phyloP scores from a whole-genome alignment of 148 eudicot genomes.

The Euryodendron excelsum region DNA sequence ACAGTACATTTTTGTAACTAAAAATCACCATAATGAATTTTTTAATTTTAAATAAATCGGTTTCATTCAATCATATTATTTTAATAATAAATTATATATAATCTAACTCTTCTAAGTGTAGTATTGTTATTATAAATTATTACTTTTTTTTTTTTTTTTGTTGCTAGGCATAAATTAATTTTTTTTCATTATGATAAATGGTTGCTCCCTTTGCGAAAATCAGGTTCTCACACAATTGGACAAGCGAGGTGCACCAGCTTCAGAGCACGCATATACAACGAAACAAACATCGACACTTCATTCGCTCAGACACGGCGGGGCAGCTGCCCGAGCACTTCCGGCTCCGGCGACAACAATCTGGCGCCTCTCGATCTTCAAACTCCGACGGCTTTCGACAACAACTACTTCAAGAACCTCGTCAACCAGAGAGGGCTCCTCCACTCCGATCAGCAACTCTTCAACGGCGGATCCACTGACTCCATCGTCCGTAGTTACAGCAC shows the following conservation, averaged over 20 bases:
- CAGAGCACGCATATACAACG: constrained; percentile 47
- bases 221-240: constrained; percentile 64
- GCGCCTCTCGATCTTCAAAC: constrained; percentile 51
- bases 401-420: constrained; percentile 38
- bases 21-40: no score
- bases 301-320: constrained; percentile 31
- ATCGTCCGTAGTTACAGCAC: constrained; percentile 32
- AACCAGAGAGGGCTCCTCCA: constrained; percentile 47
- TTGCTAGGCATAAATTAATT: no score
- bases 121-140: no score
- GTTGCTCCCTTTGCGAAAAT: neutral
- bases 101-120: no score
- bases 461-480: constrained; percentile 53
- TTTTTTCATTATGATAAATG: no score
- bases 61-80: no score
- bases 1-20: no score
- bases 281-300: constrained; percentile 45
- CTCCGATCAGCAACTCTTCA: constrained; percentile 58
- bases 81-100: no score
- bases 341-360: constrained; percentile 46
- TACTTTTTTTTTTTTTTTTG: no score
- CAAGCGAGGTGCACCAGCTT: constrained; percentile 56
- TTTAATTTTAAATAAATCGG: no score
- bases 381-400: constrained; percentile 44
- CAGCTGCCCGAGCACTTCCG: constrained; percentile 34